Evolutionary conservation across 257 asterid genomes (phyloP), one percentile per base, ranked within the genome.

Genomic region (Lithospermum erythrorhizon): DNA sequence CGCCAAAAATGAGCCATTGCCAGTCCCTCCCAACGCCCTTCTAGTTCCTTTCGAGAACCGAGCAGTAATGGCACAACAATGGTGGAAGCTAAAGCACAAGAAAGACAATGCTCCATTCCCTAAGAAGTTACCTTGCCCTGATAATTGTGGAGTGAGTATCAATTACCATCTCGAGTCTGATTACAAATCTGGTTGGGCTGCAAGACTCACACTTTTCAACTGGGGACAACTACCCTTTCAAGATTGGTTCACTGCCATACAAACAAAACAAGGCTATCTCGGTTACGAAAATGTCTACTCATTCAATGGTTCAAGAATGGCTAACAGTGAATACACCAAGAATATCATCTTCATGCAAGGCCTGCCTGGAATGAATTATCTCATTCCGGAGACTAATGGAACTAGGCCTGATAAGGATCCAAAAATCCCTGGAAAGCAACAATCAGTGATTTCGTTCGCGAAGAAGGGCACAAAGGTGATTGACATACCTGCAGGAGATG

Each of bases 121-220:
- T 0, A 65, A 76, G 59, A 89, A 89, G 0, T 24, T 83, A 66
- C 96, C 96, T 0, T 85, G 94, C 41, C 79, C 78, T 0, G 94
- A 87, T 63, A 84, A 87, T 25, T 81, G 94, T 22, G 91, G 89
- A 9, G 78, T 85, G 25, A 79, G 86, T 74, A 76, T 87, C 13
- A 85, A 85, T 70, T 82, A 94, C 94, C 96, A 87, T 61, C 21
- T 87, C 63, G 73, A 76, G 2, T 65, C 83, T 1, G 87, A 87
- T 68, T 81, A 27, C 65, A 17, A 10, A 4, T 72, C 65, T 2
- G 90, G 94, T 0, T 87, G 95, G 95, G 77, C 90, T 0, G 75
- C 94, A 4, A 78, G 95, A 53, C 55, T 84, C 19, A 87, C 94
- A 6, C 60, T 84, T 8, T 87, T 87, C 71, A 87, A 87, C 56